A percentile compares a stretch with the other conserved stretches of the same genome.
phyloP scores from a whole-genome alignment of 306 rosid species.

The Citrullus mucosospermus region DNA sequence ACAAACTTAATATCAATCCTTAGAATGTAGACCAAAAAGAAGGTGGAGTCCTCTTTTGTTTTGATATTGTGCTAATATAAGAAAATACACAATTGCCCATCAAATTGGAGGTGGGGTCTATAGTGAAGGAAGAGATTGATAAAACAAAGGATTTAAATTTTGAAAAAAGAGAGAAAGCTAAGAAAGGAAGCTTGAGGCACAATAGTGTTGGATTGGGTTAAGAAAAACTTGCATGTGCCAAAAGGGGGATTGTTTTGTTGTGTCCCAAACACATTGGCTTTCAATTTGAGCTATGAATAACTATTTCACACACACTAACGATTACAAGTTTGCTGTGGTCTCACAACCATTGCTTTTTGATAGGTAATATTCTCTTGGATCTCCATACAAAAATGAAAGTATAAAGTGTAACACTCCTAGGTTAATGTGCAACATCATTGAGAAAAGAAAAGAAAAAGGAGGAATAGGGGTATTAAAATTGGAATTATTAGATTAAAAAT shows the following conservation, averaged over 20 bases:
- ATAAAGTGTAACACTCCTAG: not conserved
- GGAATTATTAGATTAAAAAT: not conserved
- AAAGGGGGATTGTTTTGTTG: not conserved
- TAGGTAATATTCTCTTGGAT: slow-evolving; percentile 4
- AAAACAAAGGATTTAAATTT: not conserved
- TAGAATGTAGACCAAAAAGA: too few relatives aligned
- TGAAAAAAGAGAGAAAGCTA: not conserved
- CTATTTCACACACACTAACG: not conserved
- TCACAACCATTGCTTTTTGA: not conserved
- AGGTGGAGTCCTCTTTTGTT: not conserved
- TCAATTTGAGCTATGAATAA: not conserved
- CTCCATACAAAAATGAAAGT: not conserved
- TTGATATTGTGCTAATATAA: not conserved
- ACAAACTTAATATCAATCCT: too few relatives aligned
- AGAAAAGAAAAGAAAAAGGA: not conserved
- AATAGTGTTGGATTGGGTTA: not conserved
- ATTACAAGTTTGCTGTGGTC: not conserved
- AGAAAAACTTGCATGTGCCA: not conserved
- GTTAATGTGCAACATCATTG: not conserved
- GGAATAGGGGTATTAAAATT: not conserved
- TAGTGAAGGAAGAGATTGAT: not conserved
- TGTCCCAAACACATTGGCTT: not conserved
- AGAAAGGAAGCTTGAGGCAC: not conserved
- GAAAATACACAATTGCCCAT: not conserved
- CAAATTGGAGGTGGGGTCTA: not conserved